Evolutionary conservation across 306 rosid genomes (phyloP).

Genomic region (Castanea crenata): DNA sequence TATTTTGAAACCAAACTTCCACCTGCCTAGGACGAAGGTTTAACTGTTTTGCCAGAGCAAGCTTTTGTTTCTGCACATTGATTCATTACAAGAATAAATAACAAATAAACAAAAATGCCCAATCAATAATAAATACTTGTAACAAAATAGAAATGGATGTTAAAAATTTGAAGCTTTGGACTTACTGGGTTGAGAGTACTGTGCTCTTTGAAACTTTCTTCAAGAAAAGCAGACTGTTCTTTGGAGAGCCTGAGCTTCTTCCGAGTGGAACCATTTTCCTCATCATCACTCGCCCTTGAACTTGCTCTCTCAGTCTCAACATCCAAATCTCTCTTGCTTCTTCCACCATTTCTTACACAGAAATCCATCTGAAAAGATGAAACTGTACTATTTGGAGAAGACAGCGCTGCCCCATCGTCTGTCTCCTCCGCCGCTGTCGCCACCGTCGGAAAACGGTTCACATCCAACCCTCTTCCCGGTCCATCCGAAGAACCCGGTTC

Average conservation of each 20-base stretch:
- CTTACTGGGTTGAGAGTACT: conserved; percentile 90
- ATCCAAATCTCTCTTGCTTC: conserved; percentile 57
- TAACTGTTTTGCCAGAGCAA: conserved; percentile 74
- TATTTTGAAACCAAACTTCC: conserved; percentile 98
- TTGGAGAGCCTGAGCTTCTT: conserved; percentile 94
- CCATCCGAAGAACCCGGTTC: conserved; percentile 49
- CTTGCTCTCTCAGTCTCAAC: conserved; percentile 52
- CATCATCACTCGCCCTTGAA: conserved; percentile 81
- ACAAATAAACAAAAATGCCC: neutral
- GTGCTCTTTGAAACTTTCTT: conserved; percentile 92
- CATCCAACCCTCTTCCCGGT: conserved; percentile 50
- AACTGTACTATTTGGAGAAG: conserved; percentile 76
- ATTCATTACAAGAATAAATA: neutral
- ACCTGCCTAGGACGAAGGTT: conserved; percentile 98
- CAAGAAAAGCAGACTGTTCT: conserved; percentile 88
- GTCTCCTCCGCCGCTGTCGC: conserved; percentile 44
- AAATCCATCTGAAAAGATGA: conserved; percentile 81
- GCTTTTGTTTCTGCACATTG: conserved; percentile 75
- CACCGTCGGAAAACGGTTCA: conserved; percentile 43
- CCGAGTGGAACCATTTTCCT: conserved; percentile 70
- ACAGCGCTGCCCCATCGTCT: conserved; percentile 52
- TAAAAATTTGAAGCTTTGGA: neutral
- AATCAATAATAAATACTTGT: too few relatives aligned
- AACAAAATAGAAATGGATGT: neutral
- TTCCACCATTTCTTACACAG: conserved; percentile 26